Percentiles rank a stretch among this genome's conserved stretches.
Evolutionary conservation across 2,329 filamentous ascomycete species (phyloP).

Genomic region (Fusarium sp.): DNA sequence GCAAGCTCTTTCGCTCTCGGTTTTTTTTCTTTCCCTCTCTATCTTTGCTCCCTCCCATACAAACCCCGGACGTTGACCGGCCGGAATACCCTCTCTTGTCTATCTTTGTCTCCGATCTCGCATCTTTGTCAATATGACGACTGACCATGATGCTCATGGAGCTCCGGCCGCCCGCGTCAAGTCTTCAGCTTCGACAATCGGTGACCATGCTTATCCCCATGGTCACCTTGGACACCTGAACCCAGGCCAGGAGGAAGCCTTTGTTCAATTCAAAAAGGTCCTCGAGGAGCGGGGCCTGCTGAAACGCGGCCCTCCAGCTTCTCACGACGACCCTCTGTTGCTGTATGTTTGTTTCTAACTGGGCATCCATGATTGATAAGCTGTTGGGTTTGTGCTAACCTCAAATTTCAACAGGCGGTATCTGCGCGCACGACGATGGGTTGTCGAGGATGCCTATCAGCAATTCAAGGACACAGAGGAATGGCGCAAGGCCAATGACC

Average conservation of each 20-base stretch:
- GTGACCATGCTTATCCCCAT: constrained; percentile 70
- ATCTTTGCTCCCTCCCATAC: background rate
- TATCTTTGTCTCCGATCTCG: background rate
- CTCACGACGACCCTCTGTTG: constrained; percentile 79
- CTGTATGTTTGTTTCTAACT: constrained; percentile 62
- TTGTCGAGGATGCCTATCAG: constrained; percentile 78
- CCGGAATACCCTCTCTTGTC: constrained; percentile 8
- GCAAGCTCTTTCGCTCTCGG: constrained; percentile 11
- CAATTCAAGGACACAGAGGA: constrained; percentile 92
- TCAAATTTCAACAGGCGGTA: constrained; percentile 72
- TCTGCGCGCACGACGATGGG: constrained; percentile 85
- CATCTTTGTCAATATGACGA: constrained; percentile 38
- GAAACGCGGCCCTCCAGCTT: constrained; percentile 65
- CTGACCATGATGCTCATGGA: constrained; percentile 40
- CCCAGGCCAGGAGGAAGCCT: constrained; percentile 72
- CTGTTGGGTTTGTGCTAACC: constrained; percentile 23
- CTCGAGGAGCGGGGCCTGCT: constrained; percentile 75
- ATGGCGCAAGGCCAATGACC: constrained; percentile 83
- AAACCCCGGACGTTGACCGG: constrained; percentile 12
- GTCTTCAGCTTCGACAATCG: constrained; percentile 45
- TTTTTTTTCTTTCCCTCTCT: background rate
- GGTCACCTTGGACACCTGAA: constrained; percentile 87
- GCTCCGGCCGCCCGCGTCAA: constrained; percentile 44
- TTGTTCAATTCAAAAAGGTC: constrained; percentile 78
- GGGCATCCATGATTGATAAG: constrained; percentile 2